Conservation (phyloP, 2,329 filamentous ascomycete genomes). For the Trichothecium sympodiale region DNA sequence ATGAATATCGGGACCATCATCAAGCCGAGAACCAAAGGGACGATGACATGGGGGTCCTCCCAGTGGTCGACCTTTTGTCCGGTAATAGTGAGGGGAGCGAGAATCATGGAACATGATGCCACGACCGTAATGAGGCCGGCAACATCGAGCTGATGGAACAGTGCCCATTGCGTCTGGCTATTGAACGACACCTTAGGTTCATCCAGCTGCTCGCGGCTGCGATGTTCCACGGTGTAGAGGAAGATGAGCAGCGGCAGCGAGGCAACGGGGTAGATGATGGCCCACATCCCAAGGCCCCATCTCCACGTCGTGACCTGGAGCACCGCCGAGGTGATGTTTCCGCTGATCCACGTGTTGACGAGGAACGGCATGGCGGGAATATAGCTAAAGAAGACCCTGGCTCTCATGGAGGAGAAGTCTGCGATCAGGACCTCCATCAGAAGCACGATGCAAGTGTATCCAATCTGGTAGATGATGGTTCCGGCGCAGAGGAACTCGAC, state of each 20-base stretch:
- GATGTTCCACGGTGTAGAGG: conserved; percentile 20
- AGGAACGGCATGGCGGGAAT: conserved; percentile 48
- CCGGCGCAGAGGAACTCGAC: conserved; percentile 41
- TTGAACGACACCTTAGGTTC: neutral
- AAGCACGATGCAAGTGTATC: conserved; percentile 45
- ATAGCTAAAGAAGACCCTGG: conserved; percentile 50
- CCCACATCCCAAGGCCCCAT: conserved; percentile 56
- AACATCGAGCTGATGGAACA: conserved; percentile 46
- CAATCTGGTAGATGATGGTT: conserved; percentile 45
- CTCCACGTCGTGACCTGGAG: conserved; percentile 40
- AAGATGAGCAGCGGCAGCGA: conserved; percentile 41
- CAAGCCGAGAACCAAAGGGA: conserved; percentile 39
- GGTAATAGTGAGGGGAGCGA: conserved; percentile 43
- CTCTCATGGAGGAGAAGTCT: conserved; percentile 47
- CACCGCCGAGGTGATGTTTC: conserved; percentile 41
- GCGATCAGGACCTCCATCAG: conserved; percentile 50
- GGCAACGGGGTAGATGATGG: conserved; percentile 46
- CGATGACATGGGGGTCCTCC: conserved; percentile 37
- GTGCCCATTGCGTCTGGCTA: conserved; percentile 13
- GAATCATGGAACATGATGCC: conserved; percentile 32
- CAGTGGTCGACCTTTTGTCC: conserved; percentile 36
- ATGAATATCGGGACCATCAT: conserved; percentile 36
- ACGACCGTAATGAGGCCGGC: conserved; percentile 36
- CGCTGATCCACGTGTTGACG: conserved; percentile 54
- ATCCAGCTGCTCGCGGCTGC: conserved; percentile 4